phyloP scores from a whole-genome alignment of 2,329 filamentous ascomycete species.

The Rhynchosporium graminicola region DNA sequence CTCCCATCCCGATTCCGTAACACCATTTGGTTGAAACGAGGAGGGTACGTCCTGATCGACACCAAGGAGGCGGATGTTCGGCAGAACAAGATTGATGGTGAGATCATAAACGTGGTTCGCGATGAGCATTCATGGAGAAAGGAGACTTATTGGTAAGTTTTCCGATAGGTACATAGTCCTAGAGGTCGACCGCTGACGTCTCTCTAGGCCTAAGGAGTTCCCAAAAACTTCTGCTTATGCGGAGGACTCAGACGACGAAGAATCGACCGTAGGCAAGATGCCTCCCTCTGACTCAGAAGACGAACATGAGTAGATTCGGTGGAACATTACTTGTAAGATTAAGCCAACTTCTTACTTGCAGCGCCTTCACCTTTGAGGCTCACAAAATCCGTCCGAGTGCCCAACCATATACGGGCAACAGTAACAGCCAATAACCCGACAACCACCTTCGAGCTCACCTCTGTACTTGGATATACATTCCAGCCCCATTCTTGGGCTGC shows the following conservation, averaged over 20 bases:
- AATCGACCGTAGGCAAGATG: slow-evolving; percentile 82
- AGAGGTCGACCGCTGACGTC: background rate
- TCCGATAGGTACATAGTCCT: background rate
- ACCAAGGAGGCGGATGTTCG: slow-evolving; percentile 62
- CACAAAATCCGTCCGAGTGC: slow-evolving; percentile 40
- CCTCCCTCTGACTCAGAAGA: slow-evolving; percentile 80
- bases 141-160: slow-evolving; percentile 73
- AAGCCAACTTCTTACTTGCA: slow-evolving; percentile 33
- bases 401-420: slow-evolving; percentile 48
- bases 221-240: slow-evolving; percentile 61
- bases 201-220: slow-evolving; percentile 71
- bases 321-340: slow-evolving; percentile 14
- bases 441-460: slow-evolving; percentile 63
- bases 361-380: slow-evolving; percentile 32
- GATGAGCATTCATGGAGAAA: slow-evolving; percentile 94
- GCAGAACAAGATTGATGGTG: slow-evolving; percentile 78
- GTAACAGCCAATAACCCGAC: slow-evolving; percentile 70
- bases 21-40: slow-evolving; percentile 89
- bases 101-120: slow-evolving; percentile 89
- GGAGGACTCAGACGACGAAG: slow-evolving; percentile 70
- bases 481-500: slow-evolving; percentile 70
- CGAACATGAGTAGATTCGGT: slow-evolving; percentile 38
- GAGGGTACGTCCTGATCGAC: slow-evolving; percentile 84
- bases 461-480: slow-evolving; percentile 73
- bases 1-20: slow-evolving; percentile 84